Percentiles rank a stretch among this genome's conserved stretches.
These are phyloP conservation scores for Pinus albicaulis DNA, from an alignment of 75 land plant species.

Conservation along the genomic window DNA sequence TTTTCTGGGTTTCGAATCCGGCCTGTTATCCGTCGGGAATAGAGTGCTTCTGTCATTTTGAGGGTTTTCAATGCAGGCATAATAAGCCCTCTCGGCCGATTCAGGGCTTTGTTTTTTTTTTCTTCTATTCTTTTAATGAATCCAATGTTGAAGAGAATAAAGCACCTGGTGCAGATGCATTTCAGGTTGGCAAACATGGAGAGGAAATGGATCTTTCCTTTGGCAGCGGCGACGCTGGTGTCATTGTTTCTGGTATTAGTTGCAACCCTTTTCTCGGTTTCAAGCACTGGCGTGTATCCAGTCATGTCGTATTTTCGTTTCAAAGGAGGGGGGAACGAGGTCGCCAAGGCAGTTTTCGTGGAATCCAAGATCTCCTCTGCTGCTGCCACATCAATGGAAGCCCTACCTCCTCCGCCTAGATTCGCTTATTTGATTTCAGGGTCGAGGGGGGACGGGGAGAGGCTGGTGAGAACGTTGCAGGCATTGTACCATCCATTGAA, in stretches of 20 bases:
- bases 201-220: constrained; percentile 63
- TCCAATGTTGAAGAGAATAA: constrained; percentile 1
- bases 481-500: constrained; percentile 75
- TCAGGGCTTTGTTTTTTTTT: too few species aligned
- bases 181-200: constrained; percentile 23
- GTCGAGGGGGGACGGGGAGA: constrained; percentile 44
- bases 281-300: constrained; percentile 3
- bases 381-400: not conserved
- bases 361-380: constrained; percentile 39
- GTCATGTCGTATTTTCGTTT: constrained; percentile 4
- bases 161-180: constrained; percentile 11
- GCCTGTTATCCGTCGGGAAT: too few species aligned
- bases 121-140: too few species aligned
- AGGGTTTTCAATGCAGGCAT: too few species aligned
- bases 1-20: too few species aligned
- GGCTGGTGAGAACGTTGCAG: constrained; percentile 30
- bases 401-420: constrained; percentile 40
- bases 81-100: too few species aligned
- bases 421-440: constrained; percentile 74
- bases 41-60: too few species aligned
- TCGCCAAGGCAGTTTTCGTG: constrained; percentile 23
- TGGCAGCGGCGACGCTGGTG: constrained; percentile 31
- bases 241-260: constrained; percentile 35
- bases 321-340: constrained; percentile 1
- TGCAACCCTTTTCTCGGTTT: constrained; percentile 9